Evolutionary conservation across 1,139 yeast species (phyloP).

Genomic region (Candida neerlandica): DNA sequence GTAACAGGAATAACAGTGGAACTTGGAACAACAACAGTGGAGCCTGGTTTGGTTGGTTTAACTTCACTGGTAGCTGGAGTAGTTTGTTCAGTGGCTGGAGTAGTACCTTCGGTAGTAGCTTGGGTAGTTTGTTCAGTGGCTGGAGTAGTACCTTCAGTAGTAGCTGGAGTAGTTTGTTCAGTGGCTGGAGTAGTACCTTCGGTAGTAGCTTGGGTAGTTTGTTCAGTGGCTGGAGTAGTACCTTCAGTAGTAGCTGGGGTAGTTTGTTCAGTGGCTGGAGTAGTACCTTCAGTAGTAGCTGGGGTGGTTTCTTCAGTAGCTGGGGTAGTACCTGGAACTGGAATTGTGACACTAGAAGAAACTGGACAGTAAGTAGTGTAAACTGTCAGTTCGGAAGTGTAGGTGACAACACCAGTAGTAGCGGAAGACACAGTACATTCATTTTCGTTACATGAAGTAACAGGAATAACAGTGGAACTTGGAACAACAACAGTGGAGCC

Average conservation of each 20-base stretch:
- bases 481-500: slow-evolving; percentile 15
- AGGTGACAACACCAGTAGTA: slow-evolving; percentile 41
- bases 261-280: slow-evolving; percentile 15
- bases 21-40: slow-evolving; percentile 17
- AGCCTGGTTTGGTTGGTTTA: background rate
- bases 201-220: background rate
- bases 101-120: slow-evolving; percentile 9
- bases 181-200: slow-evolving; percentile 6
- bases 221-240: slow-evolving; percentile 6
- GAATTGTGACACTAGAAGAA: slow-evolving; percentile 19
- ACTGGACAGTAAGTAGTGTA: slow-evolving; percentile 27
- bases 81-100: background rate
- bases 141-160: slow-evolving; percentile 12
- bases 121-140: slow-evolving; percentile 10
- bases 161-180: slow-evolving; percentile 4
- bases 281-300: slow-evolving; percentile 5
- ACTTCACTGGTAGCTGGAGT: no score
- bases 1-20: slow-evolving; percentile 23
- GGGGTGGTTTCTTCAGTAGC: slow-evolving; percentile 1
- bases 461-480: slow-evolving; percentile 21
- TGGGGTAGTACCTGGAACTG: slow-evolving; percentile 15
- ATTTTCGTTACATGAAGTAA: slow-evolving; percentile 25
- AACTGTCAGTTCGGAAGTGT: slow-evolving; percentile 25
- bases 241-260: no score
- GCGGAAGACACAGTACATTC: slow-evolving; percentile 30